Conservation (phyloP, 164 flowering plant genomes). For the Tetracentron sinense region DNA sequence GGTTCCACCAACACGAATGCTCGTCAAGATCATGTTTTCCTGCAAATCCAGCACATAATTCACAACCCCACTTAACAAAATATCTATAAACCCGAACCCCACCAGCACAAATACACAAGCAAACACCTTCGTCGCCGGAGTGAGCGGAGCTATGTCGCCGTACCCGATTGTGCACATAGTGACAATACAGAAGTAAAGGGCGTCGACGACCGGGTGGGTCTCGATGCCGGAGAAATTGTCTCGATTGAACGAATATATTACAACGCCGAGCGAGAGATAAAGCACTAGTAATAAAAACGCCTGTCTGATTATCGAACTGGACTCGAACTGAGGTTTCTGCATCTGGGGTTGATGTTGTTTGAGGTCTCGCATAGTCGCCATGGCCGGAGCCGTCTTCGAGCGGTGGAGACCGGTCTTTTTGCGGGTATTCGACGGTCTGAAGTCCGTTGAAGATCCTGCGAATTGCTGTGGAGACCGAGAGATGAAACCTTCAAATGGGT, state of each 20-base stretch:
- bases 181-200: constrained; percentile 59
- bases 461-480: background rate
- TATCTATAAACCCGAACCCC: constrained; percentile 56
- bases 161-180: constrained; percentile 72
- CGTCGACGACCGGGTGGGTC: constrained; percentile 63
- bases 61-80: constrained; percentile 50
- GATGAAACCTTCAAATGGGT: constrained; percentile 9
- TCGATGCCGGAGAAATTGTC: constrained; percentile 57
- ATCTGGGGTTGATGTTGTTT: constrained; percentile 12
- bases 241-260: constrained; percentile 44
- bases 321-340: constrained; percentile 35
- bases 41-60: constrained; percentile 57
- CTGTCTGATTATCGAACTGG: constrained; percentile 44
- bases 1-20: constrained; percentile 17
- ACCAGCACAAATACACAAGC: constrained; percentile 56
- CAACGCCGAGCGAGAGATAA: constrained; percentile 52
- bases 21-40: constrained; percentile 44
- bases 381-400: constrained; percentile 58
- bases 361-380: constrained; percentile 40
- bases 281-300: constrained; percentile 42
- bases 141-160: constrained; percentile 55
- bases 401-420: constrained; percentile 37
- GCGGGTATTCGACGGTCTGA: constrained; percentile 6
- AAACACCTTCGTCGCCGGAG: constrained; percentile 45
- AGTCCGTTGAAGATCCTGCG: background rate